These are phyloP conservation scores for Globisporangium uncinulatum DNA, from an alignment of 352 stramenopile species.

Conservation along the genomic window DNA sequence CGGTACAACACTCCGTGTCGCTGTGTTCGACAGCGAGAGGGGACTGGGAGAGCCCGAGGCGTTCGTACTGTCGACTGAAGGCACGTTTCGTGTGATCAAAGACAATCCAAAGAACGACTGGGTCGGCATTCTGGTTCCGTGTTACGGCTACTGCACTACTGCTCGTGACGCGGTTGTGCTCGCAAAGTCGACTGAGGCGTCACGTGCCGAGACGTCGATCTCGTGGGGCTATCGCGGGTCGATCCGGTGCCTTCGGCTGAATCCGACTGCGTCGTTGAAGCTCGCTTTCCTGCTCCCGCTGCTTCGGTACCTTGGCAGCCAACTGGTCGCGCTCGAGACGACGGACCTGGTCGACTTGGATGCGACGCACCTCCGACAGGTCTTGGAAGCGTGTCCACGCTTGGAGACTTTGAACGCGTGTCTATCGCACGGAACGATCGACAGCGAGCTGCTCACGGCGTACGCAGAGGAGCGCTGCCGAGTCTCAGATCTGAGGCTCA, in stretches of 20 bases:
- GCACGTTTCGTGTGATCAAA: slow-evolving; percentile 1
- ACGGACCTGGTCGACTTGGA: background rate
- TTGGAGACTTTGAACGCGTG: background rate
- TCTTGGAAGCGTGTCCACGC: background rate
- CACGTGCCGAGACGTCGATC: background rate
- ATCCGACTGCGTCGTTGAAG: background rate
- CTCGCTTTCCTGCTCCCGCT: background rate
- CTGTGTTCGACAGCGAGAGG: background rate
- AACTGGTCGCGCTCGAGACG: background rate
- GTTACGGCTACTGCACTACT: background rate
- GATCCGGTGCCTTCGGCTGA: background rate
- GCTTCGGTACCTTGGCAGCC: background rate
- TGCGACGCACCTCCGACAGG: background rate
- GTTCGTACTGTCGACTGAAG: background rate
- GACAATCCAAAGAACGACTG: background rate
- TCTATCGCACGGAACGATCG: background rate
- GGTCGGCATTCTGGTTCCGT: background rate
- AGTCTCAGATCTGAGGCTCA: background rate
- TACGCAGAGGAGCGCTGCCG: background rate
- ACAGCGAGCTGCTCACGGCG: background rate
- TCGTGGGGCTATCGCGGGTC: background rate
- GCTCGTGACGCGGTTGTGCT: background rate
- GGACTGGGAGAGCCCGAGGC: background rate
- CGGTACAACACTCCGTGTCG: background rate
- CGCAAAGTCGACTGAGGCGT: background rate